Percentiles rank a stretch among this genome's conserved stretches.
These are phyloP conservation scores for Helianthus tuberosus DNA, from an alignment of 129 eudicot genomes.

Conservation along the genomic window DNA sequence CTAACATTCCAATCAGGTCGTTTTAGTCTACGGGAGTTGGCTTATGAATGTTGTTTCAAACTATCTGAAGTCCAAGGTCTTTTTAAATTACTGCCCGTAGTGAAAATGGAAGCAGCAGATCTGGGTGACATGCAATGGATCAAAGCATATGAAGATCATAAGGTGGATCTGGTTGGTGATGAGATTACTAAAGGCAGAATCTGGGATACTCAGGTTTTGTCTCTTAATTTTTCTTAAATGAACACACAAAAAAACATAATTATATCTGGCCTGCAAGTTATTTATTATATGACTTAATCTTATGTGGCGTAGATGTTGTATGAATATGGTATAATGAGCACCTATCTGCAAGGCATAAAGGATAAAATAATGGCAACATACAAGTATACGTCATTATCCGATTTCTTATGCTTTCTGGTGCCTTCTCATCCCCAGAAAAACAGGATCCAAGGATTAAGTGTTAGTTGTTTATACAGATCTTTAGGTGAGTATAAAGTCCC, in stretches of 20 bases:
- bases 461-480: background rate
- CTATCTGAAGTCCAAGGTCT: conserved; percentile 20
- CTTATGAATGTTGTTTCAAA: background rate
- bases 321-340: conserved; percentile 32
- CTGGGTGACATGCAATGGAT: conserved; percentile 12
- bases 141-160: conserved; percentile 11
- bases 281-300: background rate
- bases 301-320: conserved; percentile 18
- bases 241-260: background rate
- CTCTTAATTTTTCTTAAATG: background rate
- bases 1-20: conserved; percentile 21
- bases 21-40: conserved; percentile 1
- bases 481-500: no score
- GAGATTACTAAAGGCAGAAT: background rate
- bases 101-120: conserved; percentile 5
- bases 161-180: conserved; percentile 14
- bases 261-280: background rate
- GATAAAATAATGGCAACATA: no score
- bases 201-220: background rate
- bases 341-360: conserved; percentile 7
- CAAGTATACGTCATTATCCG: background rate
- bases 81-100: background rate
- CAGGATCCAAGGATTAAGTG: background rate
- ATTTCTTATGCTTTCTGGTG: conserved; percentile 9
- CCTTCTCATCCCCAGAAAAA: background rate